A percentile compares a stretch with the other conserved stretches of the same genome.
These are phyloP conservation scores for Fusarium sp. DNA, from an alignment of 2,329 filamentous ascomycete genomes.

Conservation along the genomic window DNA sequence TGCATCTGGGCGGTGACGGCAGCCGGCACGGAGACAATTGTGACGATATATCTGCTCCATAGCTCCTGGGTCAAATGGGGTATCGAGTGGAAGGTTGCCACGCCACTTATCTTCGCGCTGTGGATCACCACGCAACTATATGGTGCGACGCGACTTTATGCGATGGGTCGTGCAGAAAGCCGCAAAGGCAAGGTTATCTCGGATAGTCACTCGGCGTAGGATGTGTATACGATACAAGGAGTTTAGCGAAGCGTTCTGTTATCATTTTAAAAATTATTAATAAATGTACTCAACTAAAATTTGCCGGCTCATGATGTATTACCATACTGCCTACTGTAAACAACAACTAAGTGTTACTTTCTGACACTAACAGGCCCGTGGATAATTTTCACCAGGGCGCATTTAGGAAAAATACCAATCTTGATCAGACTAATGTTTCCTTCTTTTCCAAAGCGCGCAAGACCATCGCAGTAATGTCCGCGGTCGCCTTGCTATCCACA, in stretches of 20 bases:
- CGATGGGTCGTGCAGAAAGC: constrained; percentile 8
- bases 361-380: too few relatives aligned
- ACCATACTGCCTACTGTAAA: too few relatives aligned
- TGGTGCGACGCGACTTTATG: constrained; percentile 8
- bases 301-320: too few relatives aligned
- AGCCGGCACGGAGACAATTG: not conserved
- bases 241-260: not conserved
- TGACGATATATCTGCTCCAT: constrained; percentile 15
- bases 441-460: not conserved
- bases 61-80: constrained; percentile 9
- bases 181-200: not conserved
- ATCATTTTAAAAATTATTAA: too few relatives aligned
- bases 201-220: not conserved
- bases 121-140: constrained; percentile 22
- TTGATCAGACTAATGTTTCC: not conserved
- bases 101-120: constrained; percentile 1
- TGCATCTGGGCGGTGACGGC: constrained; percentile 3
- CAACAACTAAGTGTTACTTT: too few relatives aligned
- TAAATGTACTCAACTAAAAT: too few relatives aligned
- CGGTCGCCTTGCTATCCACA: not conserved
- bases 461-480: not conserved
- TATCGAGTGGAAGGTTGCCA: constrained; percentile 2
- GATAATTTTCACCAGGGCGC: too few relatives aligned
- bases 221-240: fast-evolving
- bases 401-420: too few relatives aligned